Conservation (phyloP, 495 filamentous ascomycete species). For the Bacidia gigantensis region DNA sequence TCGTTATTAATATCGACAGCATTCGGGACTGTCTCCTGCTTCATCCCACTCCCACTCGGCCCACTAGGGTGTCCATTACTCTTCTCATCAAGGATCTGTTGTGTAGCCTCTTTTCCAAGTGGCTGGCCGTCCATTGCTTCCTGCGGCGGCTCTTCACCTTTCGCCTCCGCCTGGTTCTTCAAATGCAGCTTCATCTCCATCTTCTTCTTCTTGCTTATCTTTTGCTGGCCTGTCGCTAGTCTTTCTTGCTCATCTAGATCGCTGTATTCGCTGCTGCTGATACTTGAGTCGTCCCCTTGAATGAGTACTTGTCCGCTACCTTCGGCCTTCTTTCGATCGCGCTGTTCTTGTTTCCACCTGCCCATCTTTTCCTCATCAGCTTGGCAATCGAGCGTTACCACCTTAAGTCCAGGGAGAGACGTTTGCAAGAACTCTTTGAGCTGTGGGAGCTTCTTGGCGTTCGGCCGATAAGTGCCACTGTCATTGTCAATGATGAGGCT, state of each 20-base stretch:
- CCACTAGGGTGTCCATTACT: neutral
- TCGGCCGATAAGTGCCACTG: slow-evolving; percentile 82
- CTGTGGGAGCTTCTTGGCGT: slow-evolving; percentile 53
- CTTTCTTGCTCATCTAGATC: slow-evolving; percentile 45
- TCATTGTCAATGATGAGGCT: slow-evolving; percentile 92
- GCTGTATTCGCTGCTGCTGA: slow-evolving; percentile 66
- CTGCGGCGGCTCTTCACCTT: slow-evolving; percentile 5
- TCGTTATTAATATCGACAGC: neutral
- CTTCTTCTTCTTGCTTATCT: slow-evolving; percentile 12
- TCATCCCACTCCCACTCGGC: neutral
- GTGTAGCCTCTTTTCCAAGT: neutral
- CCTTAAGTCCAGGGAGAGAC: slow-evolving; percentile 60
- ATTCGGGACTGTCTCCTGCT: neutral
- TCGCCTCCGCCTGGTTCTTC: slow-evolving; percentile 9
- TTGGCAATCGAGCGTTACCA: slow-evolving; percentile 55
- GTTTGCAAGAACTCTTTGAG: slow-evolving; percentile 52
- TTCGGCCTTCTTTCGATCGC: slow-evolving; percentile 51
- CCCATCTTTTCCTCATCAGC: slow-evolving; percentile 48
- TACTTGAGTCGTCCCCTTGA: slow-evolving; percentile 42
- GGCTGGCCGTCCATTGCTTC: neutral
- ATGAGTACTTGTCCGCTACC: slow-evolving; percentile 50
- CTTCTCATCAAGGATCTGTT: neutral
- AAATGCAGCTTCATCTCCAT: slow-evolving; percentile 9
- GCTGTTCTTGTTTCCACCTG: slow-evolving; percentile 47
- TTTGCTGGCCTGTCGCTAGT: slow-evolving; percentile 23